A percentile compares a stretch with the other conserved stretches of the same genome.
These are phyloP conservation scores for Trichoderma sp. DNA, from an alignment of 2,329 filamentous ascomycete genomes.

Conservation along the genomic window DNA sequence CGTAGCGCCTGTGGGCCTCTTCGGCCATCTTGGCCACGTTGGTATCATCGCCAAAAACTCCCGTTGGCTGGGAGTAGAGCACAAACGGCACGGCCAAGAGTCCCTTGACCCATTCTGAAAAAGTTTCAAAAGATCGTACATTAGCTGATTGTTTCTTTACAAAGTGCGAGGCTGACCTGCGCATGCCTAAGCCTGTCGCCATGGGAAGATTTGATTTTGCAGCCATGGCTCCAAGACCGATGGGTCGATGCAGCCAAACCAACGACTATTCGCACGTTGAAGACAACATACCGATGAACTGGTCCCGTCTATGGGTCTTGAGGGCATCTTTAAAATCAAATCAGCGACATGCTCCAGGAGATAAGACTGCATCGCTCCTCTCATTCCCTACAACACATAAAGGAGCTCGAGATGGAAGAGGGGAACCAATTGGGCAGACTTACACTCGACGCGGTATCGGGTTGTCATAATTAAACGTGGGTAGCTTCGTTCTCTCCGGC, in stretches of 20 bases:
- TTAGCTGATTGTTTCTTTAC: background rate
- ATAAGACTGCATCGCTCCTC: background rate
- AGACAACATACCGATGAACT: slow-evolving; percentile 69
- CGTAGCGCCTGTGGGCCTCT: slow-evolving; percentile 84
- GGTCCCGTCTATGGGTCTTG: slow-evolving; percentile 87
- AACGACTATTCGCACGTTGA: background rate
- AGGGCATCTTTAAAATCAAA: slow-evolving; percentile 54
- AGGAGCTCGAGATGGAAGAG: background rate
- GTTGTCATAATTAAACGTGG: slow-evolving; percentile 56
- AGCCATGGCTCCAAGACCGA: background rate
- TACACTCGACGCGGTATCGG: slow-evolving; percentile 74
- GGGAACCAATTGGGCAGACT: slow-evolving; percentile 39
- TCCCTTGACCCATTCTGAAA: slow-evolving; percentile 90
- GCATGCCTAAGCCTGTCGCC: background rate
- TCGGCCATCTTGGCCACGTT: slow-evolving; percentile 73
- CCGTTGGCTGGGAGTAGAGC: slow-evolving; percentile 91
- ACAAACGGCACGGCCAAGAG: slow-evolving; percentile 95
- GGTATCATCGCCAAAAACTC: slow-evolving; percentile 73
- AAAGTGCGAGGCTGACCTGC: background rate
- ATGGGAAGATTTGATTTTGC: background rate
- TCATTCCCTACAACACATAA: background rate
- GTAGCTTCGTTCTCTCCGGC: background rate
- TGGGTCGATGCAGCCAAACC: background rate
- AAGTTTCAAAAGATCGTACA: background rate
- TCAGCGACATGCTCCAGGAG: slow-evolving; percentile 25